Conservation (phyloP, 2,329 filamentous ascomycete species). For the Cadophora sp. region DNA sequence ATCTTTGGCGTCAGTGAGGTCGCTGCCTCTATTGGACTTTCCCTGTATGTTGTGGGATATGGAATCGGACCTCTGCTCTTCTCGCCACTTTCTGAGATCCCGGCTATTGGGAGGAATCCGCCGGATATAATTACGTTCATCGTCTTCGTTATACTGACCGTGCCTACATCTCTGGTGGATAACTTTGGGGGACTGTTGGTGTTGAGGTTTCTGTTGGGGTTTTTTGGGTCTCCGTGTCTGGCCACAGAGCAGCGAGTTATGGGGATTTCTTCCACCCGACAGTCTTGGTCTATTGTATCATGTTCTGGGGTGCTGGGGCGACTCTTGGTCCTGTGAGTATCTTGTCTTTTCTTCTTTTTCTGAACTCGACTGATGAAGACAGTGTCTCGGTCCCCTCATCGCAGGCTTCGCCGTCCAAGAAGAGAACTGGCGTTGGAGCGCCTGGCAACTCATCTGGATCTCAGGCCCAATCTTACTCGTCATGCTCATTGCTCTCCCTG, state of each 20-base stretch:
- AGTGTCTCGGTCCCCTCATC: conserved; percentile 63
- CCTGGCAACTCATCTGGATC: conserved; percentile 66
- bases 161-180: conserved; percentile 65
- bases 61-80: conserved; percentile 68
- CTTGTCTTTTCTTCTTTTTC: not conserved
- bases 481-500: conserved; percentile 66
- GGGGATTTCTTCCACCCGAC: conserved; percentile 61
- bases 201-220: conserved; percentile 65
- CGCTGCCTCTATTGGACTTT: conserved; percentile 60
- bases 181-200: conserved; percentile 68
- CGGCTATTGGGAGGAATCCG: not conserved
- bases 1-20: conserved; percentile 58
- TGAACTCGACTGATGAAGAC: not conserved
- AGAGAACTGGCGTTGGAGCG: conserved; percentile 62
- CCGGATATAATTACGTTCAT: conserved; percentile 68
- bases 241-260: conserved; percentile 60
- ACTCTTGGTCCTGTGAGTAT: conserved; percentile 44
- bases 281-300: conserved; percentile 36
- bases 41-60: conserved; percentile 66
- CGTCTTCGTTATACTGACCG: conserved; percentile 66
- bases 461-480: conserved; percentile 60
- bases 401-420: conserved; percentile 61
- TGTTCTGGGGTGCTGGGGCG: not conserved
- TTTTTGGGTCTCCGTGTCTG: conserved; percentile 68
- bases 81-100: conserved; percentile 56